Evolutionary conservation across 495 filamentous ascomycete species (phyloP).

Genomic region (Xylaria flabelliformis): DNA sequence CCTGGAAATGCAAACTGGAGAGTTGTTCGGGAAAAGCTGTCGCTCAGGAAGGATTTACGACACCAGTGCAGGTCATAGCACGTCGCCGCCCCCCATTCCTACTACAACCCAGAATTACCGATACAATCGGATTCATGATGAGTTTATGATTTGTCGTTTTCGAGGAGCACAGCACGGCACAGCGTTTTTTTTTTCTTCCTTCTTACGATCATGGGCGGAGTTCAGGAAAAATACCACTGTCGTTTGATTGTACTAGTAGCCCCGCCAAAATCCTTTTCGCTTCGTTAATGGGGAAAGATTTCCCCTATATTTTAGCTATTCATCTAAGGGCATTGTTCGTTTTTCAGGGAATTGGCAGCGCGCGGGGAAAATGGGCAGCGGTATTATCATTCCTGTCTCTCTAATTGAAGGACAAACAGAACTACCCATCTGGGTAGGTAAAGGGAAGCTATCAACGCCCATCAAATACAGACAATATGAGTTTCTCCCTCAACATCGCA

Average conservation of each 20-base stretch:
- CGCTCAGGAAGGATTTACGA: conserved; percentile 7
- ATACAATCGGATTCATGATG: conserved; percentile 23
- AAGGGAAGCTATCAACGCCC: conserved; percentile 9
- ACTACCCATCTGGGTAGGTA: background rate
- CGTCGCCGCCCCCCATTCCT: background rate
- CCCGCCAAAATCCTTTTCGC: conserved; percentile 22
- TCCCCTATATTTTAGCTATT: conserved; percentile 1
- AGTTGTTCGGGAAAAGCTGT: conserved; percentile 18
- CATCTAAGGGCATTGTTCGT: background rate
- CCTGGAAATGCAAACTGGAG: background rate
- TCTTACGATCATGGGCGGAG: conserved; percentile 21
- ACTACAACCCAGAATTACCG: conserved; percentile 9
- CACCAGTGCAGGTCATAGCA: conserved; percentile 24
- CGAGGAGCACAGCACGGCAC: conserved; percentile 24
- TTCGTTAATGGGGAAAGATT: conserved; percentile 6
- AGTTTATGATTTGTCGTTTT: conserved; percentile 27
- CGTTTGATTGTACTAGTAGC: conserved; percentile 23
- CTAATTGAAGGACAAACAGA: conserved; percentile 17
- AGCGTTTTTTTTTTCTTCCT: background rate
- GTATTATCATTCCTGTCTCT: conserved; percentile 18
- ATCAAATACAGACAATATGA: conserved; percentile 15
- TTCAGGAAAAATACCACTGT: conserved; percentile 27
- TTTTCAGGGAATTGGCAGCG: conserved; percentile 1
- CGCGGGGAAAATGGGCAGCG: conserved; percentile 9
- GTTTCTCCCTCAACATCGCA: conserved; percentile 1